Base-by-base conservation (phyloP, 1,139 yeast species). In the Sugiyamaella xylanicola region DNA sequence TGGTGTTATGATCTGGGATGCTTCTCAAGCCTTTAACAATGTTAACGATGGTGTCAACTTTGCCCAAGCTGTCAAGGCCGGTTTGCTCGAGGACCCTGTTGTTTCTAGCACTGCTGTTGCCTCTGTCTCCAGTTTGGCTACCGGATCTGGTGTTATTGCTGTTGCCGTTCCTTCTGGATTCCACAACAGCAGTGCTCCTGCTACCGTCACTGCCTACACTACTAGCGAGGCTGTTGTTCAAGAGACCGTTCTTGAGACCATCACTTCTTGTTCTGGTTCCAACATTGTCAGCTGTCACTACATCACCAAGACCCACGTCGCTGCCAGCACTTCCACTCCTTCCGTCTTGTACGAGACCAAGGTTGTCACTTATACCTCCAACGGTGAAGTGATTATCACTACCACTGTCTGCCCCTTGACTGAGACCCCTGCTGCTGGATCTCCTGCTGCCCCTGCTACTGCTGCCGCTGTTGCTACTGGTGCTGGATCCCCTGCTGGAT, bases 1-100 rank as follows among this genome's bases (percentile, higher is more conserved):
- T 60, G 97, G 97, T 68, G 79, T 91, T 64, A 84, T 87, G 75
- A 73, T 90, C 60, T 91, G 97, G 97, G 97, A 91, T 72, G 96
- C 96, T 51, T 85, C 93, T 55, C 90, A 86, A 70, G 91, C 86
- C 15, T 81, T 77, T 68, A 68, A 77, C 20, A 88, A 88, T 67
- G 49, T 54, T 17, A 68, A 66, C 27, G 75, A 75, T 46, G 84
- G 83, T 42, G 69, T 66, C 19, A 74, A 72, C 56, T 81, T 71
- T 66, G 80, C 74, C 29, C 71, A 65, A 32, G 74, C 48, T n/a
- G 46, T 46, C 21, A 54, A 39, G 29, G 49, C 44, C 39, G 51
- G 50, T 27, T 29, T 52, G 21, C 52, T 40, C 22, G 47, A 36
- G 3, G 35, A 4, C 27, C 13, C 4, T 4, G 17, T 48, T 19